phyloP scores from a whole-genome alignment of 2,329 filamentous ascomycete species.

The Aspergillus alliaceus region DNA sequence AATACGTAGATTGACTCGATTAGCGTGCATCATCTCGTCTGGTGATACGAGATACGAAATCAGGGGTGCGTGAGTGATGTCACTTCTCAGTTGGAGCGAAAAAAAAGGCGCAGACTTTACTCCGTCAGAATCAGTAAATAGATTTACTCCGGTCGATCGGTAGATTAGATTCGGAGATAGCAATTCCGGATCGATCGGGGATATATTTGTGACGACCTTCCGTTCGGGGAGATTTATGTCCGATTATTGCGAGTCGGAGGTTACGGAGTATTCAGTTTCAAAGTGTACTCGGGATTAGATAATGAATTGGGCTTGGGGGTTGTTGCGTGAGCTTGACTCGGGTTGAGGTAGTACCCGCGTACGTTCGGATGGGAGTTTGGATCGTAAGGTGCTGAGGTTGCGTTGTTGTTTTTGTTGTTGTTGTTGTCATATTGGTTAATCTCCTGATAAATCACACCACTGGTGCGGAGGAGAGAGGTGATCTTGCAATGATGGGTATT shows the following conservation, averaged over 20 bases:
- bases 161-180: slow-evolving; percentile 4
- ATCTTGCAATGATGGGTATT: no score
- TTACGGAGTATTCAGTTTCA: no score
- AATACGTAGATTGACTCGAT: not conserved
- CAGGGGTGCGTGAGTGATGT: no score
- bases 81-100: not conserved
- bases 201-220: not conserved
- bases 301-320: not conserved
- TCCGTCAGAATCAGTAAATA: no score
- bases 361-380: no score
- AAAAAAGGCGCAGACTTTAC: not conserved
- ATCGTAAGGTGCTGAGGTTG: slow-evolving; percentile 1
- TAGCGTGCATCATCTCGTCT: not conserved
- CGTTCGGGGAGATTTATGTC: not conserved
- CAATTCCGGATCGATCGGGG: not conserved
- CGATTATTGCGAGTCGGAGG: no score
- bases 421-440: not conserved
- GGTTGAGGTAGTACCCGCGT: no score
- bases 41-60: no score
- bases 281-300: not conserved
- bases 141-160: not conserved
- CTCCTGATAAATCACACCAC: slow-evolving; percentile 8
- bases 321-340: no score
- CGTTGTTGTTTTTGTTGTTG: no score
- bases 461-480: not conserved